Evolutionary conservation across 176 grass and related monocot genomes (phyloP).

Genomic region (Luzula sylvatica): DNA sequence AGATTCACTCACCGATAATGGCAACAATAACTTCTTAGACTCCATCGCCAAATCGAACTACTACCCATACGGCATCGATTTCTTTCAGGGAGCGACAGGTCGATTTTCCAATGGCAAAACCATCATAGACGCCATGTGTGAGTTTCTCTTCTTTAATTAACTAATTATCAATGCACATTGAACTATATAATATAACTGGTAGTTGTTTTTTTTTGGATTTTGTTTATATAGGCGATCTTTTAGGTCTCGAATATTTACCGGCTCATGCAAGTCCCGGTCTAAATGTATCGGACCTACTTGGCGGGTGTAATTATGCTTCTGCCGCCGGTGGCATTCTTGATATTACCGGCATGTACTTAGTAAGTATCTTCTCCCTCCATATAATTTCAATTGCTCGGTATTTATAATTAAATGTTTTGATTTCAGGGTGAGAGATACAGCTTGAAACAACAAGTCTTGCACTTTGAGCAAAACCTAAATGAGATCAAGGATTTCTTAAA

Average conservation of each 20-base stretch:
- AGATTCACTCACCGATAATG: slow-evolving; percentile 40
- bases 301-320: slow-evolving; percentile 42
- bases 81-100: slow-evolving; percentile 37
- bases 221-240: slow-evolving; percentile 29
- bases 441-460: slow-evolving; percentile 32
- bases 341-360: slow-evolving; percentile 28
- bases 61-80: slow-evolving; percentile 46
- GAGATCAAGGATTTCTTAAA: slow-evolving; percentile 17
- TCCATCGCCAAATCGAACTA: slow-evolving; percentile 36
- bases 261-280: slow-evolving; percentile 23
- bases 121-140: slow-evolving; percentile 28
- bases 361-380: slow-evolving; percentile 13
- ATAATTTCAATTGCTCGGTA: neutral
- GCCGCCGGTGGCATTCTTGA: slow-evolving; percentile 38
- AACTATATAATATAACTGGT: neutral
- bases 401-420: neutral
- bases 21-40: slow-evolving; percentile 33
- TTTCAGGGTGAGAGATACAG: slow-evolving; percentile 30
- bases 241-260: slow-evolving; percentile 30
- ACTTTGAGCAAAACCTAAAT: slow-evolving; percentile 33
- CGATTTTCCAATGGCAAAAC: slow-evolving; percentile 51
- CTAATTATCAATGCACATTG: neutral
- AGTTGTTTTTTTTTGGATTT: neutral
- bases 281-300: slow-evolving; percentile 21
- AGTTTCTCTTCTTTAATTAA: slow-evolving; percentile 1